phyloP scores from a whole-genome alignment of 1,284 basidiomycete species.

The Rhodotorula sp. region DNA sequence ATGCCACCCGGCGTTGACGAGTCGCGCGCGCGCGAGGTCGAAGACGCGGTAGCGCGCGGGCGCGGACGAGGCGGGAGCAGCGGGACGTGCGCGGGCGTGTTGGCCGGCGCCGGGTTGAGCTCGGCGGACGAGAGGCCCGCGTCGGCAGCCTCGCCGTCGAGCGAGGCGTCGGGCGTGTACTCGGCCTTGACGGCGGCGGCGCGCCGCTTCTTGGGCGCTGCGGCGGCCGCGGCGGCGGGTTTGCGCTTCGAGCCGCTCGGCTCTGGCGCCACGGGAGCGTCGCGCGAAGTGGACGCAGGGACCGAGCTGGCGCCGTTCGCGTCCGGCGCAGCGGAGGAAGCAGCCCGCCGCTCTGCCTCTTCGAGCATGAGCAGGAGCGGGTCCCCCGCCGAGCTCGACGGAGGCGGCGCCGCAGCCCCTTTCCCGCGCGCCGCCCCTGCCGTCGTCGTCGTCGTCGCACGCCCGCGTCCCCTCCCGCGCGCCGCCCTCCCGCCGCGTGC shows the following conservation, averaged over 20 bases:
- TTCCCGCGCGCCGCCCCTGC: background rate
- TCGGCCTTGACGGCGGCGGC: background rate
- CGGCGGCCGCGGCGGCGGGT: background rate
- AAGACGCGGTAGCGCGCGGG: background rate
- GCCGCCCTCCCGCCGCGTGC: too few species aligned
- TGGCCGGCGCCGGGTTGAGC: conserved; percentile 12
- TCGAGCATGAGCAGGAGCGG: conserved; percentile 19
- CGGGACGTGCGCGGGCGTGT: conserved; percentile 4
- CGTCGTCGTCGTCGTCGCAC: background rate
- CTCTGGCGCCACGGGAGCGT: background rate
- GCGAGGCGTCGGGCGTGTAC: background rate
- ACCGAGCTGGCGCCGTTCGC: too few species aligned
- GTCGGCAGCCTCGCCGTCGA: background rate
- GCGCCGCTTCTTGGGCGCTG: background rate
- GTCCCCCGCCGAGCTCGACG: background rate
- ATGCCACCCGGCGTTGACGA: background rate
- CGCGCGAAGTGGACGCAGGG: too few species aligned
- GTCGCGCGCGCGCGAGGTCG: background rate
- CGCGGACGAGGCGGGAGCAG: background rate
- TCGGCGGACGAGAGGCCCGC: background rate
- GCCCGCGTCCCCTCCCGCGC: background rate
- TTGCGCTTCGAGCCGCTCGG: too few species aligned
- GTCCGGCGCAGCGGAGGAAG: background rate
- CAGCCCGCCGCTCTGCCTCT: conserved; percentile 18
- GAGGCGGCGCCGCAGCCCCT: background rate